Evolutionary conservation across 2,329 filamentous ascomycete genomes (phyloP).

Genomic region (Fusarium multiceps): DNA sequence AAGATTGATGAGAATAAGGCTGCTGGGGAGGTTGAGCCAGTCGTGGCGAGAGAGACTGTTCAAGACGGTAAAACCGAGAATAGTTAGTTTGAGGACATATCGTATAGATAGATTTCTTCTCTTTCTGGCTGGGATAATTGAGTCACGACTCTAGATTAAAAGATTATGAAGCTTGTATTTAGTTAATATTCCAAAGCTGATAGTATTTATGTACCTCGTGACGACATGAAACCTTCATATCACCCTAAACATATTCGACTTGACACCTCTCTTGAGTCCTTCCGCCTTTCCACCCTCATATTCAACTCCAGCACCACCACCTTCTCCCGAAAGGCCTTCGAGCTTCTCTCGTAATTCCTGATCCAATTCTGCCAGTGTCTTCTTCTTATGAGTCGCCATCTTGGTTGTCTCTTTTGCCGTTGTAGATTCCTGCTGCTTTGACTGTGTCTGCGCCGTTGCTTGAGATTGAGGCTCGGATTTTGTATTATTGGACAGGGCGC

Average conservation of each 20-base stretch:
- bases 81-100: not conserved
- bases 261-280: slow-evolving; percentile 78
- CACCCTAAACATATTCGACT: slow-evolving; percentile 81
- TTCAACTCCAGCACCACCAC: slow-evolving; percentile 77
- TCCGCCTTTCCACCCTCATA: slow-evolving; percentile 79
- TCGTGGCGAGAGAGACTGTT: not conserved
- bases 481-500: rapidly evolving
- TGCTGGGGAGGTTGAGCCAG: not conserved
- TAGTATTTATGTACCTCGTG: no score
- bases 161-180: not conserved
- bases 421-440: not conserved
- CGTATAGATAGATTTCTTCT: not conserved
- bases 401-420: not conserved
- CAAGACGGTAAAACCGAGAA: not conserved
- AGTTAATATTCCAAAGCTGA: not conserved
- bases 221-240: no score
- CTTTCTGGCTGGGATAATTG: rapidly evolving
- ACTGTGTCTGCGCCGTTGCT: not conserved
- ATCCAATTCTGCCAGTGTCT: slow-evolving; percentile 72
- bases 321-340: slow-evolving; percentile 74
- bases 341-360: slow-evolving; percentile 74
- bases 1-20: slow-evolving; percentile 28
- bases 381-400: slow-evolving; percentile 45
- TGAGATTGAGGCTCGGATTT: rapidly evolving
- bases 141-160: rapidly evolving